phyloP scores from a whole-genome alignment of 2,329 filamentous ascomycete species.

The Calonectria hawksworthii region DNA sequence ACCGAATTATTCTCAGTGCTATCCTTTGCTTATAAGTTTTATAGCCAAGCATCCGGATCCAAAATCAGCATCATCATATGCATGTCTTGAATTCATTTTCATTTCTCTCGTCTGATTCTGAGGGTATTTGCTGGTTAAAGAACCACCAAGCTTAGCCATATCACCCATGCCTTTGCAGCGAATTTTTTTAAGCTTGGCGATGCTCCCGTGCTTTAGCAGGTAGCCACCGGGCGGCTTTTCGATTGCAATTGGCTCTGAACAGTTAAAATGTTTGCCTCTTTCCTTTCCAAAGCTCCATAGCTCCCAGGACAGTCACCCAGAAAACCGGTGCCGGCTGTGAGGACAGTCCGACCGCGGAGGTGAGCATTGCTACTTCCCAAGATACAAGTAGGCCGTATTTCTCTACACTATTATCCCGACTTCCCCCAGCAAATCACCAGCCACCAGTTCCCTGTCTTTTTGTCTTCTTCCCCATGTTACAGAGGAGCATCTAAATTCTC shows the following conservation, averaged over 20 bases:
- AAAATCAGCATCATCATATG: not conserved
- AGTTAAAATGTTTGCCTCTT: not conserved
- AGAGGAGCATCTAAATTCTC: not conserved
- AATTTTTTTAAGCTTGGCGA: not conserved
- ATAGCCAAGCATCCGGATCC: not conserved
- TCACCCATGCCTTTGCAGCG: not conserved
- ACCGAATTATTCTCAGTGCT: too few species aligned
- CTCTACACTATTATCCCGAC: not conserved
- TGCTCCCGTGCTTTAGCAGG: not conserved
- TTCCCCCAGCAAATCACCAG: not conserved
- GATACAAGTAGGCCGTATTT: not conserved
- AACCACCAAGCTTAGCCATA: not conserved
- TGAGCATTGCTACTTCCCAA: slow-evolving; percentile 15
- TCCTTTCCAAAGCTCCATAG: not conserved
- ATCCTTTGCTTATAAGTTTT: not conserved
- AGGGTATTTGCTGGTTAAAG: not conserved
- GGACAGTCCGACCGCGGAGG: slow-evolving; percentile 14
- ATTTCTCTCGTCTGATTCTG: not conserved
- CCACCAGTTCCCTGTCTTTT: not conserved
- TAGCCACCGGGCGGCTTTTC: not conserved
- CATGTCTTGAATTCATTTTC: not conserved
- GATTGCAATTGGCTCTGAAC: not conserved
- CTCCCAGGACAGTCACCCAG: not conserved
- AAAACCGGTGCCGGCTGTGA: not conserved
- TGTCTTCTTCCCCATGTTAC: not conserved